Percentiles rank a stretch among this genome's conserved stretches.
These are phyloP conservation scores for Backusella australiensis DNA, from an alignment of 192 early-diverging fungal species.

Conservation along the genomic window DNA sequence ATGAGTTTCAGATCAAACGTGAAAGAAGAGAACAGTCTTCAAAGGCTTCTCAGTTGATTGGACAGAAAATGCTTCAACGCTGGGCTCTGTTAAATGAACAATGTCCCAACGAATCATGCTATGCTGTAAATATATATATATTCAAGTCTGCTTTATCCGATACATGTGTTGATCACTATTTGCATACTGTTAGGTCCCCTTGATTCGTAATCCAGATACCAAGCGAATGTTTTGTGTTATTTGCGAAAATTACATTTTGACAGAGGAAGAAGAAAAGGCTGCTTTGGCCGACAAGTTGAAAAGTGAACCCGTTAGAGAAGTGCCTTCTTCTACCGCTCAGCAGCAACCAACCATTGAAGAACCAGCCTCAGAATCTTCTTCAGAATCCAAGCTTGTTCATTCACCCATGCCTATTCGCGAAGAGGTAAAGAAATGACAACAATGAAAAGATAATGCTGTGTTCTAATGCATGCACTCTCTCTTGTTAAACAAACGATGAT, in stretches of 20 bases:
- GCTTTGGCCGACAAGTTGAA: neutral
- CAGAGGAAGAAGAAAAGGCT: neutral
- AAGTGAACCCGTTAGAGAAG: neutral
- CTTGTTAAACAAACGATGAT: neutral
- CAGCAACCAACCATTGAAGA: neutral
- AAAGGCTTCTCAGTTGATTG: constrained; percentile 49
- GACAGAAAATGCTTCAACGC: constrained; percentile 53
- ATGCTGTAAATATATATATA: constrained; percentile 39
- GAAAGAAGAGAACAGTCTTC: constrained; percentile 46
- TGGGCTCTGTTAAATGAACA: constrained; percentile 58
- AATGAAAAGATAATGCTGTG: neutral
- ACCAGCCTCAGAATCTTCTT: neutral
- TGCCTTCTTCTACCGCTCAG: neutral
- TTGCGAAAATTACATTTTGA: constrained; percentile 24
- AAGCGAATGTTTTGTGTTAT: constrained; percentile 35
- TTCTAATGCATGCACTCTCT: neutral
- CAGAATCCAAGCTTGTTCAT: neutral
- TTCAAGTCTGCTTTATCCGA: neutral
- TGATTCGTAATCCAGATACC: constrained; percentile 29
- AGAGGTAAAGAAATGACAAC: neutral
- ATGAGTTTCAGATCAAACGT: neutral
- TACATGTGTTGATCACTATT: neutral
- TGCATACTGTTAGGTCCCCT: constrained; percentile 18
- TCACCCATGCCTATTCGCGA: neutral
- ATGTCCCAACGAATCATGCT: constrained; percentile 49